Evolutionary conservation across 352 stramenopile genomes (phyloP).

Genomic region (Globisporangium iwayamae): DNA sequence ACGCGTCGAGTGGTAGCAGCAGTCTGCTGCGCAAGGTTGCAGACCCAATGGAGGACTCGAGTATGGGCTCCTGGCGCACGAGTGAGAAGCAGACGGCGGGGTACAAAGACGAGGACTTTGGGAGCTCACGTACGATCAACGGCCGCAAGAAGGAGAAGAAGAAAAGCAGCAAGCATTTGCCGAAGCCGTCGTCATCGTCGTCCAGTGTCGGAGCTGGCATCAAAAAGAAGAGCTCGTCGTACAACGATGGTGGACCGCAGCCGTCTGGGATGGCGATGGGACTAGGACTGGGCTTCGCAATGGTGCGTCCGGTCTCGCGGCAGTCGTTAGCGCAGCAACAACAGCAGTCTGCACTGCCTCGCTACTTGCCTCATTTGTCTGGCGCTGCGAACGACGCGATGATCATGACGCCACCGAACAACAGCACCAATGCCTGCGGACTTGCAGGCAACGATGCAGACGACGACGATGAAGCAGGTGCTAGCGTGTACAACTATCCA

Average conservation of each 20-base stretch:
- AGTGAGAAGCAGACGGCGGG: slow-evolving; percentile 8
- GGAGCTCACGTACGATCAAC: slow-evolving; percentile 19
- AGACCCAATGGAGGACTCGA: slow-evolving; percentile 26
- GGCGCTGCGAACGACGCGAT: slow-evolving; percentile 24
- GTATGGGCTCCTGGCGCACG: slow-evolving; percentile 12
- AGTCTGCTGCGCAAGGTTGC: slow-evolving; percentile 33
- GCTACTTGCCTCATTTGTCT: slow-evolving; percentile 44
- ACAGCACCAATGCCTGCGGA: not conserved
- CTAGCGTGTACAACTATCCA: slow-evolving; percentile 55
- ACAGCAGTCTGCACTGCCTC: slow-evolving; percentile 18
- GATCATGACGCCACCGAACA: not conserved
- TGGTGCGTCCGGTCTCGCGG: slow-evolving; percentile 42
- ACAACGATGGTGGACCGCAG: slow-evolving; percentile 8
- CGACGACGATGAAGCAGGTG: slow-evolving; percentile 20
- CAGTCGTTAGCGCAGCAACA: slow-evolving; percentile 35
- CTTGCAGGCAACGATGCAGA: slow-evolving; percentile 16
- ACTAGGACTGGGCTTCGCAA: slow-evolving; percentile 23
- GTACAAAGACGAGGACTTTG: slow-evolving; percentile 38
- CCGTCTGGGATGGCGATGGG: slow-evolving; percentile 16
- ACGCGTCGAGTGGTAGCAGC: slow-evolving; percentile 18
- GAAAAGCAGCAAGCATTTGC: slow-evolving; percentile 36
- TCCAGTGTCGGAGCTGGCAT: slow-evolving; percentile 20
- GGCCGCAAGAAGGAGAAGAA: slow-evolving; percentile 36
- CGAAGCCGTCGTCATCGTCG: slow-evolving; percentile 28
- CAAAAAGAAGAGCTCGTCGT: slow-evolving; percentile 31